Evolutionary conservation across 257 asterid species (phyloP), one percentile per base, ranked within the genome.

Genomic region (Cordia subcordata): DNA sequence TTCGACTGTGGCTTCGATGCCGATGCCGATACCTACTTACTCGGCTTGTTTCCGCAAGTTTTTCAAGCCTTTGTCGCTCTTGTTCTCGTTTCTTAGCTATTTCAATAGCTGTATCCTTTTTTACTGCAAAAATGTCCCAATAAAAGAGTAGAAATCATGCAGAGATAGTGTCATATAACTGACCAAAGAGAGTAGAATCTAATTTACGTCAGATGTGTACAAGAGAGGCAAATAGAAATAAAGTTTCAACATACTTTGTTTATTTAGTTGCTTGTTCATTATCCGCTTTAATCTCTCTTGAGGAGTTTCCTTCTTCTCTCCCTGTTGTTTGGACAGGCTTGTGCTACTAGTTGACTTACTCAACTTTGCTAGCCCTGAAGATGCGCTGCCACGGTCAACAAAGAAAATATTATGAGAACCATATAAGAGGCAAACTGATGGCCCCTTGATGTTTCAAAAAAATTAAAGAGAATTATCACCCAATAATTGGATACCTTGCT

Each of bases 241-340:
- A 77, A 75, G 63, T 60, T 62, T 27, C 61, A 66, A 45, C 72
- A 72, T 92, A 92, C 99, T 92, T 84, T 92, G 99, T 74, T 86
- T 86, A 81, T 82, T 92, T 80, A 92, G 82, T 79, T 92, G 99
- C 70, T 82, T 88, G 93, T 81, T 78, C 99, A 92, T 88, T 75
- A 88, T 88, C 77, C 96, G 72, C 72, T 92, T 92, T 68, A 88
- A 94, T 20, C 99, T 86, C 71, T 92, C 99, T 81, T 92, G 99
- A 57, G 96, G 99, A 9, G 96, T 92, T 81, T 92, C 99, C 89
- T 86, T 92, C 84, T 88, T 86, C 81, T 86, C 96, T 71, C 84
- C 99, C 65, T 64, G 88, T 65, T 76, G 96, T 83, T 88, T 92
- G 22, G 85, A 54, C 64, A 88, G 80, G 67, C 79, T 69, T 18